Evolutionary conservation across 108 stramenopile genomes (phyloP), one percentile per base, ranked within the genome.

Genomic region (Schizochytrium sp.): DNA sequence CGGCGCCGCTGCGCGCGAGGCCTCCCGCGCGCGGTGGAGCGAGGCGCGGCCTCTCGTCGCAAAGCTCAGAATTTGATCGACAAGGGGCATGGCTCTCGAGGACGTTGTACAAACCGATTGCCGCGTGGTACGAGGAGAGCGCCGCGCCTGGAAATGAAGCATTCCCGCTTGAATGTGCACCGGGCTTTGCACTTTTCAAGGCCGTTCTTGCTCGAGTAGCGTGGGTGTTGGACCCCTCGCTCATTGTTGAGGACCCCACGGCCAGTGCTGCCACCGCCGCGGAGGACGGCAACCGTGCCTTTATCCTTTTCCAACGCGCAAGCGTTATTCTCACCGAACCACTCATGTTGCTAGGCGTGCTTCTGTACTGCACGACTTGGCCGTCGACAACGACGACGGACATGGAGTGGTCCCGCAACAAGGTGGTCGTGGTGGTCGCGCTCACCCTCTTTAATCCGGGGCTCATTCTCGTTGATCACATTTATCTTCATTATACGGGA

Each of bases 321-420:
- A 53, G 48, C 51, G 76, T 83, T 12, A 83, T 83, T 53, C 8
- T 34, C n/a, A 83, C 25, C 48, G 76, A 83, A 18, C 51, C 12
- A 45, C 18, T 53, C 76, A 6, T 83, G 76, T 45, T 83, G n/a
- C 76, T 83, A 14, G 76, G 76, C 45, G 51, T 83, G 4, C 51
- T 83, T 18, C 4, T 83, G 23, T 83, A 83, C 51, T 83, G 76
- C 76, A 83, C 76, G 51, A 83, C 76, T 45, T 83, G 76, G 76
- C 76, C 76, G n/a, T 83, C 76, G 25, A 83, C 51, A 21, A 83
- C 76, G 19, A 83, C 76, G 51, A 83, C 76, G 48, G 76, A 83
- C 76, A 83, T 83, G 76, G 76, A 83, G 76, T 83, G 76, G 76
- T 83, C 76, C 8, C 76, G 76, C 19, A 83, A 83, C 28, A 83